A percentile compares a stretch with the other conserved stretches of the same genome.
Conservation (phyloP, 2,329 filamentous ascomycete species). For the Dactylonectria estremocensis region DNA sequence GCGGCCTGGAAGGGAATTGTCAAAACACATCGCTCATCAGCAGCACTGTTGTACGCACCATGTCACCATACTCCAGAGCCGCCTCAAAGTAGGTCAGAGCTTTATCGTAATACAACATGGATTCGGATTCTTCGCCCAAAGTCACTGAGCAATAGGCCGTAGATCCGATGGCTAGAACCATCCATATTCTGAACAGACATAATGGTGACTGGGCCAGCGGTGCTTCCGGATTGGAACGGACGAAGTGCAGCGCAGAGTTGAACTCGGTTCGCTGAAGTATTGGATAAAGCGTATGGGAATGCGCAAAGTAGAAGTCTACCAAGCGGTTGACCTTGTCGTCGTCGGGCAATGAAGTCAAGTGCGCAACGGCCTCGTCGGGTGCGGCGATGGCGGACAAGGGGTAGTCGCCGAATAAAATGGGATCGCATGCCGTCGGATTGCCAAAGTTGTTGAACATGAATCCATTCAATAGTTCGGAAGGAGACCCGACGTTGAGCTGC, state of each 20-base stretch:
- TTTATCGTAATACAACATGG: conserved; percentile 60
- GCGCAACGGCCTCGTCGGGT: conserved; percentile 36
- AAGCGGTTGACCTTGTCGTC: conserved; percentile 49
- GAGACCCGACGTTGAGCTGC: conserved; percentile 43
- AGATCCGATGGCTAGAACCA: conserved; percentile 64
- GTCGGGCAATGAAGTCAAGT: conserved; percentile 38
- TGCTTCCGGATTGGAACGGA: conserved; percentile 50
- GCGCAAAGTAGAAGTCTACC: conserved; percentile 62
- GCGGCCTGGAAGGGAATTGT: conserved; percentile 51
- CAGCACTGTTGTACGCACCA: conserved; percentile 48
- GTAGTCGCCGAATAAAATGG: conserved; percentile 51
- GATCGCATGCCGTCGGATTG: conserved; percentile 46
- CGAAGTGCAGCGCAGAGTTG: conserved; percentile 48
- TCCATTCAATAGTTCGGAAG: conserved; percentile 44
- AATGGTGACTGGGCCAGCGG: conserved; percentile 51
- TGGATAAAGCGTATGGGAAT: conserved; percentile 63
- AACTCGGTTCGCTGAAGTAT: conserved; percentile 57
- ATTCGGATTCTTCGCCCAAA: conserved; percentile 60
- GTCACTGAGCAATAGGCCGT: conserved; percentile 61
- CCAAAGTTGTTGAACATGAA: conserved; percentile 43
- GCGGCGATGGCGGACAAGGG: conserved; percentile 47
- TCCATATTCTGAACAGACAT: conserved; percentile 61
- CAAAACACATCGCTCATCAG: neutral
- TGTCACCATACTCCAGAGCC: conserved; percentile 55
- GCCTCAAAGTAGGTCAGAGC: conserved; percentile 59